Evolutionary conservation across 805 yeast genomes (phyloP).

Genomic region (Candida xiaguanensis): DNA sequence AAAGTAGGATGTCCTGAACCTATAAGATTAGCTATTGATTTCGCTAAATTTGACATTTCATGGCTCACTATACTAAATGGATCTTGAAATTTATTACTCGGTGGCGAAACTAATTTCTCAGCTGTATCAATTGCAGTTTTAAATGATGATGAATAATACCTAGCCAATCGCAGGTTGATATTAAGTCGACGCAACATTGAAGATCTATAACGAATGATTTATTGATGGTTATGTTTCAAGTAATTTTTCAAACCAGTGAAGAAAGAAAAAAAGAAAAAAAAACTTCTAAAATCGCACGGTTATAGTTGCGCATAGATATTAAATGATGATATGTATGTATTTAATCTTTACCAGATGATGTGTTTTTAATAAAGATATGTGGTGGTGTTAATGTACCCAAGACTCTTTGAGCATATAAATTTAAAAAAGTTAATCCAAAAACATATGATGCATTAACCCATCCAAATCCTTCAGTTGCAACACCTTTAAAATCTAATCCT

Average conservation of each 20-base stretch:
- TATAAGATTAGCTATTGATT: conserved; percentile 77
- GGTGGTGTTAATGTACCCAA: conserved; percentile 80
- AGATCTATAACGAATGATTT: neutral
- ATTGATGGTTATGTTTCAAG: neutral
- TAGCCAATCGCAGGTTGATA: neutral
- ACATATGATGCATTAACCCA: conserved; percentile 93
- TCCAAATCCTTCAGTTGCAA: conserved; percentile 94
- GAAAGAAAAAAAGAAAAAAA: conserved; percentile 1
- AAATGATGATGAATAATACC: conserved; percentile 17
- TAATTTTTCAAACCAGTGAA: neutral
- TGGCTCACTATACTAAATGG: conserved; percentile 89
- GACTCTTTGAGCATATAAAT: conserved; percentile 66
- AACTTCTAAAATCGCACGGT: neutral
- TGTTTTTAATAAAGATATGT: conserved; percentile 49
- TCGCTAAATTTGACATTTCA: conserved; percentile 88
- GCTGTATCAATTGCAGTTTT: conserved; percentile 67
- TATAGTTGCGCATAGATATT: neutral
- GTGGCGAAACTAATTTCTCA: conserved; percentile 69
- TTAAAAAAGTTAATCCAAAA: conserved; percentile 65
- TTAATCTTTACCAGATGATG: conserved; percentile 25
- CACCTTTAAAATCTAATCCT: conserved; percentile 89
- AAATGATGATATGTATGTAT: neutral
- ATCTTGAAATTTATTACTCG: conserved; percentile 52
- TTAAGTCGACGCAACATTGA: conserved; percentile 2
- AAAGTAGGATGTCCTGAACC: conserved; percentile 94